Percentiles rank a stretch among this genome's conserved stretches.
phyloP scores from a whole-genome alignment of 164 flowering plant genomes.

The Annona cherimola region DNA sequence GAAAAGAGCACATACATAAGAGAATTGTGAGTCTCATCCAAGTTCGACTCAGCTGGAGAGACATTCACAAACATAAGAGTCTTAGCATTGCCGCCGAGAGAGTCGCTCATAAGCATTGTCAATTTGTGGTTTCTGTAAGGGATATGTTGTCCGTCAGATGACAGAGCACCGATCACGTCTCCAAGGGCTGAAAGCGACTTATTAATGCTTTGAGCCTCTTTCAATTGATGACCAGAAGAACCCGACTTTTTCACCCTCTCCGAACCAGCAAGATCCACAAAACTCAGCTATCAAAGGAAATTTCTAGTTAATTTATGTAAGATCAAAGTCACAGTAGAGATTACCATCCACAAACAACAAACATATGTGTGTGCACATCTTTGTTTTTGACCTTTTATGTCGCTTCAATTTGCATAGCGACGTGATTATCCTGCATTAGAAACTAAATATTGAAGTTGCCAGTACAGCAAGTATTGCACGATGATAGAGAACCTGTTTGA shows the following conservation, averaged over 20 bases:
- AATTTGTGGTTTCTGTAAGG: constrained; percentile 95
- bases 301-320: not conserved
- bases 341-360: not conserved
- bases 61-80: constrained; percentile 95
- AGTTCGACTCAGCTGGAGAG: constrained; percentile 92
- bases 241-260: constrained; percentile 98
- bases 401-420: too few species aligned
- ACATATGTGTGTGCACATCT: not conserved
- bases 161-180: constrained; percentile 91
- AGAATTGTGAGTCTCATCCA: constrained; percentile 92
- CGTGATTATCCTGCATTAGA: too few species aligned
- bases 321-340: not conserved
- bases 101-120: constrained; percentile 99
- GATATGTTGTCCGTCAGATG: constrained; percentile 78
- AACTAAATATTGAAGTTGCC: too few species aligned
- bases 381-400: too few species aligned
- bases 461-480: too few species aligned
- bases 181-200: constrained; percentile 98
- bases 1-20: constrained; percentile 47
- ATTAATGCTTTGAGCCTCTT: constrained; percentile 98
- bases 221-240: constrained; percentile 80
- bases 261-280: constrained; percentile 99
- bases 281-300: constrained; percentile 76
- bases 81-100: constrained; percentile 98
- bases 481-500: too few species aligned